Percentiles rank a stretch among this genome's conserved stretches.
Evolutionary conservation across 768 basidiomycete species (phyloP).

Genomic region (Lepiota brunneoincarnata): DNA sequence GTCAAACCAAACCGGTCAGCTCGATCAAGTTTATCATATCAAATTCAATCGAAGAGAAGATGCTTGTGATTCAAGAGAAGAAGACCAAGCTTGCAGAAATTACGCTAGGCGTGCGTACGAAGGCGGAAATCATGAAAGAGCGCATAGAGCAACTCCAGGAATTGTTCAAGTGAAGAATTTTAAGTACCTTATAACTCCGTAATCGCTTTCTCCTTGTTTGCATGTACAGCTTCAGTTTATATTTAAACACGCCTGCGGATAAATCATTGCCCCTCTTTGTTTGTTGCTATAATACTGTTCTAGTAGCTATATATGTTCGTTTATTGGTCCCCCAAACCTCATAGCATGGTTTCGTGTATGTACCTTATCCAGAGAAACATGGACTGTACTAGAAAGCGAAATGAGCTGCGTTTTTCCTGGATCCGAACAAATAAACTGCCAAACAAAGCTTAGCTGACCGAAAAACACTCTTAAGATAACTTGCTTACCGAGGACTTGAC

Average conservation of each 20-base stretch:
- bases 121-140: conserved; percentile 82
- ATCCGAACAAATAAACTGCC: conserved; percentile 69
- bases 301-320: conserved; percentile 7
- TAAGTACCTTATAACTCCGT: conserved; percentile 17
- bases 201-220: neutral
- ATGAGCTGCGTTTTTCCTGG: conserved; percentile 67
- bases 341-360: conserved; percentile 10
- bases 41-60: conserved; percentile 88
- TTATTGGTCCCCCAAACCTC: conserved; percentile 3
- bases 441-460: neutral
- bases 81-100: conserved; percentile 94
- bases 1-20: conserved; percentile 88
- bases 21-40: conserved; percentile 93
- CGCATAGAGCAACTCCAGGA: conserved; percentile 86
- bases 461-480: neutral
- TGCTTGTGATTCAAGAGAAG: conserved; percentile 92
- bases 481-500: conserved; percentile 58
- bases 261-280: neutral
- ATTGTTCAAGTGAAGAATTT: conserved; percentile 49
- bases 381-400: conserved; percentile 59
- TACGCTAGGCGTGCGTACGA: conserved; percentile 86
- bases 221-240: neutral
- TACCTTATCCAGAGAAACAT: neutral
- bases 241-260: neutral
- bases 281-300: conserved; percentile 7